Evolutionary conservation across 257 asterid genomes (phyloP), one percentile per base, ranked within the genome.

Genomic region (Osmanthus fragrans): DNA sequence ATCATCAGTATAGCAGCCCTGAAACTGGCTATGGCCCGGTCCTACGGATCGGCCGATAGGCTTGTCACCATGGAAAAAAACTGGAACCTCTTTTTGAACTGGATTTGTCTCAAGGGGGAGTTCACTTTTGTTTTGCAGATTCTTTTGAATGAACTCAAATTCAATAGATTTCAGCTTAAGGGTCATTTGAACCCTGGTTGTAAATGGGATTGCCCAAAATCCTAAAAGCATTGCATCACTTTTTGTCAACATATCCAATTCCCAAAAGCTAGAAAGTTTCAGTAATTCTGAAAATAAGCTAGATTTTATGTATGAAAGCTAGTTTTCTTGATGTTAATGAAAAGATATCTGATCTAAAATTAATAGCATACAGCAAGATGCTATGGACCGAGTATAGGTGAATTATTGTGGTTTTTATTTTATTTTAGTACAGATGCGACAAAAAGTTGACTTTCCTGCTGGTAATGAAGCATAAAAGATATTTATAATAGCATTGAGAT

Each of bases 1-100:
- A n/a, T n/a, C n/a, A n/a, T n/a, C n/a, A n/a, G n/a, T n/a, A n/a
- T n/a, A n/a, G n/a, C n/a, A n/a, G n/a, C n/a, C n/a, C n/a, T n/a
- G n/a, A n/a, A n/a, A n/a, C n/a, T n/a, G n/a, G n/a, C n/a, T n/a
- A n/a, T n/a, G n/a, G n/a, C n/a, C n/a, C n/a, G n/a, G n/a, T n/a
- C n/a, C n/a, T n/a, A n/a, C n/a, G n/a, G n/a, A n/a, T n/a, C n/a
- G n/a, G n/a, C n/a, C n/a, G n/a, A n/a, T n/a, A n/a, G n/a, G n/a
- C n/a, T n/a, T n/a, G 1, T 80, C 80, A 45, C 16, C 81, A 45
- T 79, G 89, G 71, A 91, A 51, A 18, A 88, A 84, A 45, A 91
- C 92, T 0, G 92, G 92, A 47, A 87, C 39, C 86, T 88, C 89
- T 87, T 87, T 86, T 85, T 81, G 71, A 70, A 87, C 73, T 0